Percentiles rank a stretch among this genome's conserved stretches.
Evolutionary conservation across 768 basidiomycete species (phyloP).

Genomic region (Lactarius sanguifluus): DNA sequence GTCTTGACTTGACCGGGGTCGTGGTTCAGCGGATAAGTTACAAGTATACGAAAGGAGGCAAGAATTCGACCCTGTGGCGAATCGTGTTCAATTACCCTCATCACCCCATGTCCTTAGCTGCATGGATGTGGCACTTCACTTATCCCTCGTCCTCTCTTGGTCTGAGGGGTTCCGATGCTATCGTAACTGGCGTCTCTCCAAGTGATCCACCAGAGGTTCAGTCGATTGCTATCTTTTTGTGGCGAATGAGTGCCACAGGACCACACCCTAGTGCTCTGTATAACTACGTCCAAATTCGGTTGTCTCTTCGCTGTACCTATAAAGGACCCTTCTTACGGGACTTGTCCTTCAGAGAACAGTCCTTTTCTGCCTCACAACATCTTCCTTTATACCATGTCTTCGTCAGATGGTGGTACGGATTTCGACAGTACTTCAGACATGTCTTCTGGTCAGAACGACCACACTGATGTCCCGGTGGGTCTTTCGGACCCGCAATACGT

Average conservation of each 20-base stretch:
- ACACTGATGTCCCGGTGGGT: conserved; percentile 40
- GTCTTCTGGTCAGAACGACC: background rate
- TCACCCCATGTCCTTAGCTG: background rate
- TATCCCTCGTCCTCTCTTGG: background rate
- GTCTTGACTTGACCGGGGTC: no score
- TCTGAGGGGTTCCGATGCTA: background rate
- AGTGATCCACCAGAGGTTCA: background rate
- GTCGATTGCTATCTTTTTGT: background rate
- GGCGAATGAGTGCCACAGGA: background rate
- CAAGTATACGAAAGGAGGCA: background rate
- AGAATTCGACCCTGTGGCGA: background rate
- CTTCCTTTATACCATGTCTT: background rate
- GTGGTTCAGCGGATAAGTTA: background rate
- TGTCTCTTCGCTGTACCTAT: background rate
- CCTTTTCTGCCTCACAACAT: background rate
- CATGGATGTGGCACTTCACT: background rate
- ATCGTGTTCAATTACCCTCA: background rate
- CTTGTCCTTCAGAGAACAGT: background rate
- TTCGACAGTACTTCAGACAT: background rate
- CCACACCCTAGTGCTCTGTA: background rate
- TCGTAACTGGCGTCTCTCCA: background rate
- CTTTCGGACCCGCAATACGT: conserved; percentile 50
- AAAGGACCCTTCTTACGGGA: background rate
- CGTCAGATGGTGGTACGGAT: background rate
- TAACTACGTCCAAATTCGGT: background rate